Conservation (phyloP, 768 basidiomycete species). For the Pulveroboletus ravenelii region DNA sequence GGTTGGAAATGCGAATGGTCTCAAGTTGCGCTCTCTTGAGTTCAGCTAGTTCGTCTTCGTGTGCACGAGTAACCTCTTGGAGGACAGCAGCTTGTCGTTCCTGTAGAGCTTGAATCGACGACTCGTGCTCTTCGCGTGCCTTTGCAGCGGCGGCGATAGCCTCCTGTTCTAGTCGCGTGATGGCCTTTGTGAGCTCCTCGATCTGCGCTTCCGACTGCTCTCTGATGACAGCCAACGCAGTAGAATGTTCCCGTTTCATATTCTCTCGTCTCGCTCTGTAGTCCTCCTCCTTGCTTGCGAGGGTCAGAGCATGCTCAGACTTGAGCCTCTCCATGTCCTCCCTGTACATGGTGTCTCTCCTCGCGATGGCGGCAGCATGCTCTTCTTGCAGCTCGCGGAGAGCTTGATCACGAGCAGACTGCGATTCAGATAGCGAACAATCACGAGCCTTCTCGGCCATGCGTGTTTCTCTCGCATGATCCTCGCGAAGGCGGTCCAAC, state of each 20-base stretch:
- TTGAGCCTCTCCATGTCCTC: conserved; percentile 66
- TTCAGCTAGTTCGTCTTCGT: conserved; percentile 50
- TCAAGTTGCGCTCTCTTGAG: conserved; percentile 46
- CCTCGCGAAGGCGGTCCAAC: conserved; percentile 69
- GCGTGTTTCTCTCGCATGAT: conserved; percentile 69
- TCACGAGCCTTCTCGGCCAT: conserved; percentile 73
- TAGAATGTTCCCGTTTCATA: conserved; percentile 34
- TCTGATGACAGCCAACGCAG: conserved; percentile 26
- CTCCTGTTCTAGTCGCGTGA: conserved; percentile 48
- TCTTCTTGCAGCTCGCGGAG: conserved; percentile 69
- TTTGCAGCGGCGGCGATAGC: conserved; percentile 33
- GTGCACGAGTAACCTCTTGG: conserved; percentile 49
- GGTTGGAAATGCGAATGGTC: conserved; percentile 30
- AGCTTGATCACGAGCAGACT: conserved; percentile 58
- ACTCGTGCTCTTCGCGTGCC: conserved; percentile 46
- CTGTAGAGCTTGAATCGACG: conserved; percentile 41
- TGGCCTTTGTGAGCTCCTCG: conserved; percentile 57
- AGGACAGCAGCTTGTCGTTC: conserved; percentile 55
- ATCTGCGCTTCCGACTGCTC: conserved; percentile 42
- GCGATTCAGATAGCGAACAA: conserved; percentile 69
- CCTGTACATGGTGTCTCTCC: conserved; percentile 60
- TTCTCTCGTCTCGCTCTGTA: conserved; percentile 37
- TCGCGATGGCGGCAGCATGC: conserved; percentile 58
- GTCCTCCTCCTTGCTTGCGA: conserved; percentile 58
- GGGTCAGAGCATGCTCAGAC: conserved; percentile 52